Evolutionary conservation across 2,329 filamentous ascomycete genomes (phyloP).

Genomic region (Colletotrichum sp.): DNA sequence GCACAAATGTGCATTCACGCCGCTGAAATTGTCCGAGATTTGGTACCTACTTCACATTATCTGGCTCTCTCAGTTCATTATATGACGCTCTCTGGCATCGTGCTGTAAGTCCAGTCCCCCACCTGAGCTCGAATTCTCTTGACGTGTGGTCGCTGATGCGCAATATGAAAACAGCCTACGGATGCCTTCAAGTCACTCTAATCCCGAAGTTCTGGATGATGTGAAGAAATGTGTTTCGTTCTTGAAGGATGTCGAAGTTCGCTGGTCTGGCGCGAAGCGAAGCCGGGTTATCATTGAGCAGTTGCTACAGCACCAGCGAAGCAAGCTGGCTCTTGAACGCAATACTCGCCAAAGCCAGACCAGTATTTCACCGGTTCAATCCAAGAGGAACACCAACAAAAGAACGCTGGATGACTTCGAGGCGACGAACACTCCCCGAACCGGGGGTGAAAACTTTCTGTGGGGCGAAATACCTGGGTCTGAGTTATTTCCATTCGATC

Average conservation of each 20-base stretch:
- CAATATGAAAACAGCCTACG: not conserved
- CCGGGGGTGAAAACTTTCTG: not conserved
- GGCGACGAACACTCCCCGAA: not conserved
- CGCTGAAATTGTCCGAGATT: not conserved
- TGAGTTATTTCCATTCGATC: slow-evolving; percentile 4
- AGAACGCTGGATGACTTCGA: not conserved
- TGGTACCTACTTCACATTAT: not conserved
- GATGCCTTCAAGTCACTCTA: not conserved
- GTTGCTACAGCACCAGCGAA: slow-evolving; percentile 17
- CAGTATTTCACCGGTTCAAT: not conserved
- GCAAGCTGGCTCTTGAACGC: not conserved
- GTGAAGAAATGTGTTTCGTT: slow-evolving; percentile 15
- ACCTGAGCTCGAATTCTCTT: accelerated
- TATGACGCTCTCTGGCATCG: not conserved
- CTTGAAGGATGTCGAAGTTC: slow-evolving; percentile 26
- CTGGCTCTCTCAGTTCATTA: not conserved
- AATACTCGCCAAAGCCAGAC: not conserved
- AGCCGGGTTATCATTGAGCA: slow-evolving; percentile 29
- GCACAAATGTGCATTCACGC: not conserved
- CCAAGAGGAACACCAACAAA: not conserved
- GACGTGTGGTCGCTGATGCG: accelerated
- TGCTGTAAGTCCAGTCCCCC: not conserved
- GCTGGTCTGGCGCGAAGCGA: slow-evolving; percentile 28
- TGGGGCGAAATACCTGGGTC: not conserved
- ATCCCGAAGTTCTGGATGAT: not conserved